phyloP scores from a whole-genome alignment of 208 protist species.

The Trypanosoma brucei region DNA sequence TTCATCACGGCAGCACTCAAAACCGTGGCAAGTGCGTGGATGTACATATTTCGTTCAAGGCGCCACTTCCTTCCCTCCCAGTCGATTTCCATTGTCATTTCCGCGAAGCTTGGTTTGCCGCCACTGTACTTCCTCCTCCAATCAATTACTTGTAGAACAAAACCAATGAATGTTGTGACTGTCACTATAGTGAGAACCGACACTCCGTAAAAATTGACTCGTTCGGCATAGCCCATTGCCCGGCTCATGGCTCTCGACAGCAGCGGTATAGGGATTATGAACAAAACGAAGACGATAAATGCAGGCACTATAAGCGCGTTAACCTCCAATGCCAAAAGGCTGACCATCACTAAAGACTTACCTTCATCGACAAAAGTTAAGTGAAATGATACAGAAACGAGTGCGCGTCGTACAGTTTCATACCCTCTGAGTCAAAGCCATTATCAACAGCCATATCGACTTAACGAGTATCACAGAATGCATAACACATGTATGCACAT shows the following conservation, averaged over 20 bases:
- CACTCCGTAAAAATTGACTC: constrained; percentile 32
- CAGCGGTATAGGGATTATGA: constrained; percentile 32
- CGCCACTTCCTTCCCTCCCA: constrained; percentile 56
- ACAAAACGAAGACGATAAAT: constrained; percentile 39
- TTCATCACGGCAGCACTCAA: constrained; percentile 53
- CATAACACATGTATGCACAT: too few relatives aligned
- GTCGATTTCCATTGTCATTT: constrained; percentile 57
- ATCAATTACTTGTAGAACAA: constrained; percentile 40
- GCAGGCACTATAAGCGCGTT: constrained; percentile 49
- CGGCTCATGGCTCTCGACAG: constrained; percentile 29
- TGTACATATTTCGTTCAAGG: constrained; percentile 68
- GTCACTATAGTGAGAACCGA: constrained; percentile 32
- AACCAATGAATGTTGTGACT: constrained; percentile 31
- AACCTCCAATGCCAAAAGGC: constrained; percentile 37
- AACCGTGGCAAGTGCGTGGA: constrained; percentile 46
- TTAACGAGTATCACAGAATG: too few relatives aligned
- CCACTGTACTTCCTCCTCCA: constrained; percentile 41
- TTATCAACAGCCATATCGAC: too few relatives aligned
- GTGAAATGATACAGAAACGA: too few relatives aligned
- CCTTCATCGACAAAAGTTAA: background rate
- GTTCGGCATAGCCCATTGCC: constrained; percentile 30
- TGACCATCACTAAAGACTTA: constrained; percentile 27
- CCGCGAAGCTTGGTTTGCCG: constrained; percentile 34
- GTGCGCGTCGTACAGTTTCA: too few relatives aligned
- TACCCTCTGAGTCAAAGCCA: too few relatives aligned